Percentiles rank a stretch among this genome's conserved stretches.
Evolutionary conservation across 805 yeast species (phyloP).

Genomic region (Diddensiella santjacobensis): DNA sequence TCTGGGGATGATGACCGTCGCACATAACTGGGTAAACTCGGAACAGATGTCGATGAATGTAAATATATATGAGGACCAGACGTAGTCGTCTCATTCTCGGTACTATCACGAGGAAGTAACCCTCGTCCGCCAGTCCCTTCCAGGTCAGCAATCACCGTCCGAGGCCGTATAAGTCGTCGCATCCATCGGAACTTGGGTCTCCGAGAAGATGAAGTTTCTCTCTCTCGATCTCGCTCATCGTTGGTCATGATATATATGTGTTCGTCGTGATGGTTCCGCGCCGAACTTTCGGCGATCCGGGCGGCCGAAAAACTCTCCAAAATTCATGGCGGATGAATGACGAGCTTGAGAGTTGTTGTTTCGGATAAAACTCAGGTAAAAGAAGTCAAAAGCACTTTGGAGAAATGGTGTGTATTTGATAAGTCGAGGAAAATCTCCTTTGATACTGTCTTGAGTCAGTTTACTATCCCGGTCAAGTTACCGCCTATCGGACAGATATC

Average conservation of each 20-base stretch:
- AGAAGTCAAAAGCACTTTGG: constrained; percentile 14
- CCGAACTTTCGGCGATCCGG: too few relatives aligned
- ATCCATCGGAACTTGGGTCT: constrained; percentile 20
- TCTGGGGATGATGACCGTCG: not conserved
- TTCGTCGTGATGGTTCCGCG: too few relatives aligned
- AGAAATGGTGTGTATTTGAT: constrained; percentile 7
- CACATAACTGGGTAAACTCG: constrained; percentile 3
- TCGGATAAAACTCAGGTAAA: constrained; percentile 13
- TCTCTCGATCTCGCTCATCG: not conserved
- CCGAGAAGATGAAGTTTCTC: not conserved
- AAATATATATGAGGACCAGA: not conserved
- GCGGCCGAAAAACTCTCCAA: too few relatives aligned
- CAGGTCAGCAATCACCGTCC: not conserved
- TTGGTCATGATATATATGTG: too few relatives aligned
- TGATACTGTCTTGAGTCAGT: not conserved
- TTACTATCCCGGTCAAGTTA: constrained; percentile 6
- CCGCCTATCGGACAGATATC: not conserved
- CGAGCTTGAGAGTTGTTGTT: constrained; percentile 4
- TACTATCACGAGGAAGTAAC: too few relatives aligned
- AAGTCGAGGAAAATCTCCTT: constrained; percentile 3
- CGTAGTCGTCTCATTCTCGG: too few relatives aligned
- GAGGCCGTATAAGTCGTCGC: constrained; percentile 16
- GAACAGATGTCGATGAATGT: constrained; percentile 3
- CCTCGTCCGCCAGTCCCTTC: too few relatives aligned
- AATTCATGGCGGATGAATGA: constrained; percentile 1